Conservation (phyloP, 768 basidiomycete genomes). For the Lactarius evosmus region DNA sequence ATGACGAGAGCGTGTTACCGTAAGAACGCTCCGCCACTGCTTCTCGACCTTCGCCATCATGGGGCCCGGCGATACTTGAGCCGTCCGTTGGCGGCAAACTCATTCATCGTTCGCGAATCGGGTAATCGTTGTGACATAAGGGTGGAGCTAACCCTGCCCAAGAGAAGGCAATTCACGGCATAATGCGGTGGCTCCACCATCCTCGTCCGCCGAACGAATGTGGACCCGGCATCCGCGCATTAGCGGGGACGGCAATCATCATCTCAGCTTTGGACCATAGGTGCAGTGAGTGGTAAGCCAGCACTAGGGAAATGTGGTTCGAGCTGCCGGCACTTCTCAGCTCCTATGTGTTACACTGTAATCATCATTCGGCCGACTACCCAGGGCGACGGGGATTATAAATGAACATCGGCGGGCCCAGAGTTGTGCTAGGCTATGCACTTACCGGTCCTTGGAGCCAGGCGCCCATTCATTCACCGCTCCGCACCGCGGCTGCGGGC, state of each 20-base stretch:
- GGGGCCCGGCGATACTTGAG: neutral
- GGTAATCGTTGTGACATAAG: neutral
- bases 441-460: neutral
- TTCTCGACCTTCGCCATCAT: conserved; percentile 6
- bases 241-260: neutral
- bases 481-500: neutral
- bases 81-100: neutral
- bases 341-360: neutral
- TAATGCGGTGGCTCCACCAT: neutral
- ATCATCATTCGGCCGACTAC: neutral
- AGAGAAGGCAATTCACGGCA: neutral
- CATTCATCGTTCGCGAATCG: neutral
- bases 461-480: neutral
- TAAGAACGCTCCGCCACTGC: neutral
- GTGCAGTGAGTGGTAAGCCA: neutral
- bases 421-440: neutral
- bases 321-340: neutral
- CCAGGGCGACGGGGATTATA: conserved; percentile 1
- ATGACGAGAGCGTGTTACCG: neutral
- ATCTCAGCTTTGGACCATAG: neutral
- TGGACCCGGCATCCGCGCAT: neutral
- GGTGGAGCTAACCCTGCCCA: neutral
- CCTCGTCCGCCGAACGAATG: neutral
- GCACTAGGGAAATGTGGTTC: neutral
- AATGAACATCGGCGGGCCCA: neutral